Conservation (phyloP, 331 rosid species). For the Pyracantha coccinea region DNA sequence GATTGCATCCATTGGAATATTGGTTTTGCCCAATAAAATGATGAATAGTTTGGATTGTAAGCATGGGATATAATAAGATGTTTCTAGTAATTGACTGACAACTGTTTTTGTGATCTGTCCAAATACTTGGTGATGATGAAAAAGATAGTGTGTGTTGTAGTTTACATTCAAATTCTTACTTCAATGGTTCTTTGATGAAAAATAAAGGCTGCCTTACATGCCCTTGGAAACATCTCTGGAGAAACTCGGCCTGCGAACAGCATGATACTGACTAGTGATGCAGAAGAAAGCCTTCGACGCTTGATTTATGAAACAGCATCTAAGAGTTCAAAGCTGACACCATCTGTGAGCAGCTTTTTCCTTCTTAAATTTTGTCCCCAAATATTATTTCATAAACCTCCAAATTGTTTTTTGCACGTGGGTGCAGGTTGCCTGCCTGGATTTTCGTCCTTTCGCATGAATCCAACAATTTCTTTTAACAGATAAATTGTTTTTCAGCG, state of each 20-base stretch:
- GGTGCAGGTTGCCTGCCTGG: background rate
- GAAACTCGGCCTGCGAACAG: constrained; percentile 56
- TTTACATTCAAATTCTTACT: background rate
- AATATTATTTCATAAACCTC: background rate
- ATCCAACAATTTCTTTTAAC: background rate
- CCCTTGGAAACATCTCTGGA: constrained; percentile 74
- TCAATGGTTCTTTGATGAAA: constrained; percentile 11
- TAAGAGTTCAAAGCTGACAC: constrained; percentile 64
- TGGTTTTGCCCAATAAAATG: background rate
- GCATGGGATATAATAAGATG: background rate
- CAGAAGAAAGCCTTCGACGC: constrained; percentile 61
- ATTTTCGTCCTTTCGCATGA: background rate
- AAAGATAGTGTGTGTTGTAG: background rate
- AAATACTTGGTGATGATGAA: background rate
- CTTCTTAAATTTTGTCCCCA: background rate
- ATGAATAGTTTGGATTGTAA: background rate
- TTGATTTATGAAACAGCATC: constrained; percentile 61
- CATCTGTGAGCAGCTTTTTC: constrained; percentile 50
- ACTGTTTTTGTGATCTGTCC: background rate
- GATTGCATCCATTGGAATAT: background rate
- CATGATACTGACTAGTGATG: constrained; percentile 45
- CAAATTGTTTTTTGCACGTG: background rate
- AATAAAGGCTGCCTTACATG: constrained; percentile 85
- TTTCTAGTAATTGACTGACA: background rate
- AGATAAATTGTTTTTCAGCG: background rate